Evolutionary conservation across 176 grass and related monocot species (phyloP), one percentile per base, ranked within the genome.

Genomic region (Eremochloa ophiuroides): DNA sequence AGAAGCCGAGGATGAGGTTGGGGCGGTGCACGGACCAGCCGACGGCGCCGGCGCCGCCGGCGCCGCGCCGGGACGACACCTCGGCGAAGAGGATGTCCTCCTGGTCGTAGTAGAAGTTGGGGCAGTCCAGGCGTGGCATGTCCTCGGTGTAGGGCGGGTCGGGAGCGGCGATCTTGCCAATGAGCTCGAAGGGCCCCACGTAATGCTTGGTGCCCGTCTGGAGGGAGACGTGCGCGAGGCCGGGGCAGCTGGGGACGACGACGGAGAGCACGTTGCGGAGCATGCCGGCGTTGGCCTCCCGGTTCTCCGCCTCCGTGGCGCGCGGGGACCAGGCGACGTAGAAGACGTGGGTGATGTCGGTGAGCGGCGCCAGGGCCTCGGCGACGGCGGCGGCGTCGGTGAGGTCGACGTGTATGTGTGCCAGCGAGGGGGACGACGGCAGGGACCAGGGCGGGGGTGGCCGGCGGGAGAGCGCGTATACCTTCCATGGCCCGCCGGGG

Each of bases 401-500:
- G 87, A 93, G 48, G 30, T 93, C 87, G 67, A 80, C 83, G 33
- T 65, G 64, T 10, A 89, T 17, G 62, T 89, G 87, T 17, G 82
- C 48, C 58, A 89, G 50, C 27, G 81, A 63, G 50, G 83, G 34
- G 3, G 66, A 42, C 29, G 86, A 8, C 16, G 88, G 62, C 14
- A 83, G 29, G 5, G 79, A 81, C 91, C 91, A 94, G 7, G 85
- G 69, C 1, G 84, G 88, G 6, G 82, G 86, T 2, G 92, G 86
- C 37, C 81, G 67, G 38, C 85, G 88, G 41, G 88, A 91, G 63
- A 94, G 34, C 13, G 86, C 91, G 70, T 91, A 93, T n/a, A 97
- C 84, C 84, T 97, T 97, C 94, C 94, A 97, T 6, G 93, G 93
- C 0, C 89, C 93, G 17, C 89, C 89, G 23, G 93, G 89, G 41